phyloP scores from a whole-genome alignment of 345 rosid species.

The Heritiera fomes region DNA sequence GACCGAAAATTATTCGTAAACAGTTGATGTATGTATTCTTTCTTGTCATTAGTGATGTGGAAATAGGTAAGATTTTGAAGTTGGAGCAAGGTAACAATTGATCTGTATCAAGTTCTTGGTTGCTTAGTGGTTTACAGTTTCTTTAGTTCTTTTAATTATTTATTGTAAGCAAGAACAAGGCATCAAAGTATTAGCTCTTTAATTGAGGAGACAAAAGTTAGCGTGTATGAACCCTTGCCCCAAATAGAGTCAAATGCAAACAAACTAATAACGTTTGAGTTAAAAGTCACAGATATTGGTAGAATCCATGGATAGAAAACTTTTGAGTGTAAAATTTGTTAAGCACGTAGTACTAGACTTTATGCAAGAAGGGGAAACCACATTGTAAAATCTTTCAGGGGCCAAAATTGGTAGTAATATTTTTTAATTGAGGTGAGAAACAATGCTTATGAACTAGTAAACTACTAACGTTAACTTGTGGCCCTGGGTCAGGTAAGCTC shows the following conservation, averaged over 20 bases:
- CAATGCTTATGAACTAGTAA: neutral
- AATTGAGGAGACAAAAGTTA: neutral
- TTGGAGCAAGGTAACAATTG: neutral
- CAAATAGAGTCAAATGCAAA: neutral
- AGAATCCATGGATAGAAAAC: neutral
- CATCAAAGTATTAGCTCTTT: neutral
- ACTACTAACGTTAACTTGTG: neutral
- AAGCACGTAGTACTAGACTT: neutral
- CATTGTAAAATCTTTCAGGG: neutral
- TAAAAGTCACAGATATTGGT: neutral
- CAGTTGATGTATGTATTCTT: neutral
- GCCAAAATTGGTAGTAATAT: neutral
- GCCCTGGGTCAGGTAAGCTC: neutral
- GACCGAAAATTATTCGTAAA: neutral
- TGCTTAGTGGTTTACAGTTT: neutral
- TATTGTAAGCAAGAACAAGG: neutral
- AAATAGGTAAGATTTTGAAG: neutral
- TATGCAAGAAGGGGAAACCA: neutral
- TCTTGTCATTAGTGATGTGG: neutral
- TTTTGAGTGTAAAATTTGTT: neutral
- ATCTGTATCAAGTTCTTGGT: neutral
- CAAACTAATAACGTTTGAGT: neutral
- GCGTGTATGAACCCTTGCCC: neutral
- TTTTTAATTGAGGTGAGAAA: neutral
- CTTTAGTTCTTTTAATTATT: neutral